These are phyloP conservation scores for Durusdinium trenchii DNA, from an alignment of 73 alveolate species.

Conservation along the genomic window DNA sequence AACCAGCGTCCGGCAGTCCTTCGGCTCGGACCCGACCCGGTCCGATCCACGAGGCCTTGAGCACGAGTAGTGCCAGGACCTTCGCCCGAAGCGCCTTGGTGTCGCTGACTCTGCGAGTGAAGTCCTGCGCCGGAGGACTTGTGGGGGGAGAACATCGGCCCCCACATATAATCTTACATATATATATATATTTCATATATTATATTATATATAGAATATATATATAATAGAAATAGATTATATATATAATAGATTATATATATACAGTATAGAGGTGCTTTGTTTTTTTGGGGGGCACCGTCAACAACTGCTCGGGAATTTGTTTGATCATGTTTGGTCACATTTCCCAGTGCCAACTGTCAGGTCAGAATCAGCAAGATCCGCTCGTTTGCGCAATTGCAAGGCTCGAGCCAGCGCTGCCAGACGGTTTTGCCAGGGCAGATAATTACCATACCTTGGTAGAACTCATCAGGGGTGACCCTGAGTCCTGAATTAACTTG, in stretches of 20 bases:
- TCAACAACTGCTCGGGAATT: background rate
- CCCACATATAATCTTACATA: background rate
- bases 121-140: background rate
- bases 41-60: background rate
- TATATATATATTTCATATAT: no score
- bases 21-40: background rate
- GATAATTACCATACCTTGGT: no score
- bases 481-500: no score
- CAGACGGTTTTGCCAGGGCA: no score
- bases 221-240: no score
- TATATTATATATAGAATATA: background rate
- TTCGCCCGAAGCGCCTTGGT: conserved; percentile 39
- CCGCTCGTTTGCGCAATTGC: conserved; percentile 54
- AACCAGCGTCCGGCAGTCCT: background rate
- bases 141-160: background rate
- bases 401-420: background rate
- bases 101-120: background rate
- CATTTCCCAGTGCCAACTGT: background rate
- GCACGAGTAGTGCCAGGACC: background rate
- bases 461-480: no score
- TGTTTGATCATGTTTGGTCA: background rate
- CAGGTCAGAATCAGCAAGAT: conserved; percentile 50
- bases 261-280: background rate
- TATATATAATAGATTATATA: no score
- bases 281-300: background rate